Percentiles rank a stretch among this genome's conserved stretches.
These are phyloP conservation scores for Plasmodium vivax DNA, from an alignment of 169 alveolate genomes.

Conservation along the genomic window DNA sequence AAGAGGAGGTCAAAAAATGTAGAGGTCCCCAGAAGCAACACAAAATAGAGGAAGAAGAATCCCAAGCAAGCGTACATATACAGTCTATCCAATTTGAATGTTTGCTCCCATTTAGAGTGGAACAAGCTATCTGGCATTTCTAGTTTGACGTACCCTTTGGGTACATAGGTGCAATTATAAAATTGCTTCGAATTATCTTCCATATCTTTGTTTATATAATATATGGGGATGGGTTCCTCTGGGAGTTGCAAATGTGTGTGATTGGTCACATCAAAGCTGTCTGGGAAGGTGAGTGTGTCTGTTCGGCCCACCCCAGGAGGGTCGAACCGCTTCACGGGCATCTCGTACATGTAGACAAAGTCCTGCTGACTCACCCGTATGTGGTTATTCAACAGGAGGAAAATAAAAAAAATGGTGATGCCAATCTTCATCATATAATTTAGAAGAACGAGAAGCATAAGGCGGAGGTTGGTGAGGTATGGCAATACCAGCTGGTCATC, in stretches of 20 bases:
- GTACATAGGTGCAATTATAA: neutral
- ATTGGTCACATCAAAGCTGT: conserved; percentile 6
- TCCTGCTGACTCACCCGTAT: neutral
- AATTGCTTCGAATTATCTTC: neutral
- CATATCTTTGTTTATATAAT: conserved; percentile 53
- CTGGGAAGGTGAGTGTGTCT: neutral
- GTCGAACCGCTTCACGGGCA: neutral
- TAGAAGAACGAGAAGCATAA: conserved; percentile 16
- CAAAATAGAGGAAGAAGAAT: conserved; percentile 28
- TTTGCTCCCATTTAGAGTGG: conserved; percentile 23
- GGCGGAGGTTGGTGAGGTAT: conserved; percentile 30
- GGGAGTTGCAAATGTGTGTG: conserved; percentile 21
- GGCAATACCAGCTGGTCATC: conserved; percentile 59
- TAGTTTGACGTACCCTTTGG: conserved; percentile 32
- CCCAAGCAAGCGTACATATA: conserved; percentile 26
- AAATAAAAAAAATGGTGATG: conserved; percentile 29
- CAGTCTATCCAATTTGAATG: conserved; percentile 14
- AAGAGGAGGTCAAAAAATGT: conserved; percentile 56
- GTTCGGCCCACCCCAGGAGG: neutral
- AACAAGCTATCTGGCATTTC: conserved; percentile 28
- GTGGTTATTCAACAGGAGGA: conserved; percentile 24
- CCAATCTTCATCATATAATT: conserved; percentile 53
- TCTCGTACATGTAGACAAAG: conserved; percentile 1
- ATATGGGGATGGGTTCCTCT: neutral
- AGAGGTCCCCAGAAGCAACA: conserved; percentile 26